phyloP scores from a whole-genome alignment of 2,329 filamentous ascomycete species.

The Fusarium brachygibbosum region DNA sequence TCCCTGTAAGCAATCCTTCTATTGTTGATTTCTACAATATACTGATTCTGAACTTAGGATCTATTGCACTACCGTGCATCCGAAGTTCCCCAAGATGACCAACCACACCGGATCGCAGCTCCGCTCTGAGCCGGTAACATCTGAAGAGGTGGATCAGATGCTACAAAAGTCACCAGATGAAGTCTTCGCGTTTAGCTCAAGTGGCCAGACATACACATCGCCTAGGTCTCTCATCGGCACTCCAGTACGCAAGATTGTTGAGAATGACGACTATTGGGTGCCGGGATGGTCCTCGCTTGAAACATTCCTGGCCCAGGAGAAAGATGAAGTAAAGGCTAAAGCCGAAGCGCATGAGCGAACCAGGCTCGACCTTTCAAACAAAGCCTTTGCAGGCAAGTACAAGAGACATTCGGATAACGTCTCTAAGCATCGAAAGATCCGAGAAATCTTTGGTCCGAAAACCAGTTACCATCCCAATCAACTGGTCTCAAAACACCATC shows the following conservation, averaged over 20 bases:
- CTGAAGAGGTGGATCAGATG: conserved; percentile 8
- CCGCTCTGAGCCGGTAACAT: background rate
- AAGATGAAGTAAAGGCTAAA: conserved; percentile 41
- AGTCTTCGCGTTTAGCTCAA: conserved; percentile 40
- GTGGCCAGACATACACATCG: conserved; percentile 44
- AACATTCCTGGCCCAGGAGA: conserved; percentile 47
- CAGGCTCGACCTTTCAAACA: conserved; percentile 23
- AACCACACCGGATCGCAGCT: background rate
- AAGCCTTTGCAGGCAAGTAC: conserved; percentile 8
- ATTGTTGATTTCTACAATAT: background rate
- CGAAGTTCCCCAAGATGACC: background rate
- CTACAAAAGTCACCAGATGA: conserved; percentile 30
- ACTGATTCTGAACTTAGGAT: background rate
- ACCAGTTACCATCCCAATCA: conserved; percentile 56
- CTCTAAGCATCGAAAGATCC: conserved; percentile 53
- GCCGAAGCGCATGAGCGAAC: conserved; percentile 5
- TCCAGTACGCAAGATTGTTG: conserved; percentile 49
- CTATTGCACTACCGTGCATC: background rate
- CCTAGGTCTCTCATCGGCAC: conserved; percentile 48
- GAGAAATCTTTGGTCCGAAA: conserved; percentile 52
- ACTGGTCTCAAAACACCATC: conserved; percentile 51
- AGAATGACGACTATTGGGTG: conserved; percentile 52
- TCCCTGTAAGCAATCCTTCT: background rate
- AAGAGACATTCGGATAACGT: conserved; percentile 52
- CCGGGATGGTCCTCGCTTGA: conserved; percentile 51